phyloP scores from a whole-genome alignment of 2,329 filamentous ascomycete species.

The Colletotrichum abscissum region DNA sequence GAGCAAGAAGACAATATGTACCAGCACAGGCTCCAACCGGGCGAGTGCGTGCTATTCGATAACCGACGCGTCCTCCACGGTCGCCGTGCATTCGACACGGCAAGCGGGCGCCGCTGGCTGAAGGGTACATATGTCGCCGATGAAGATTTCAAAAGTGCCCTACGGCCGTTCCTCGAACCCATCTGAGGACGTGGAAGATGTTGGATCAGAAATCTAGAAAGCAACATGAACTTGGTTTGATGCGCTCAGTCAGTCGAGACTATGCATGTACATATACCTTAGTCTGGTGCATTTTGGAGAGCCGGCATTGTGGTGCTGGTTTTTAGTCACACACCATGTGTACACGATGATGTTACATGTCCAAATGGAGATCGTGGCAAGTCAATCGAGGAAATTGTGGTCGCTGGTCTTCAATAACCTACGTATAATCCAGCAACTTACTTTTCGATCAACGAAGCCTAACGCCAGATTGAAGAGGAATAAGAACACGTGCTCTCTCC shows the following conservation, averaged over 20 bases:
- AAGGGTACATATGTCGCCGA: constrained; percentile 84
- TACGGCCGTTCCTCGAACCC: background rate
- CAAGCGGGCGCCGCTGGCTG: constrained; percentile 79
- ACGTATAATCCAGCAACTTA: background rate
- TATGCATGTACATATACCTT: background rate
- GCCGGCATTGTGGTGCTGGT: background rate
- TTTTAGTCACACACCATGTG: background rate
- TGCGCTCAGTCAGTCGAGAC: background rate
- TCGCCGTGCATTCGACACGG: constrained; percentile 77
- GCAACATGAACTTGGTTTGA: background rate
- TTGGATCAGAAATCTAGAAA: background rate
- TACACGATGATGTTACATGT: background rate
- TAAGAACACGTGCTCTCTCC: background rate
- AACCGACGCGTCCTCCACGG: constrained; percentile 90
- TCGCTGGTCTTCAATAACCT: background rate
- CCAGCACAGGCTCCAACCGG: constrained; percentile 79
- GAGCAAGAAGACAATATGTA: constrained; percentile 70
- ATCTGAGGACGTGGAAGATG: background rate
- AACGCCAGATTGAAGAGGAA: constrained; percentile 15
- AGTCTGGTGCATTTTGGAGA: background rate
- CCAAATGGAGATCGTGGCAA: background rate
- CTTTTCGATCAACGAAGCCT: background rate
- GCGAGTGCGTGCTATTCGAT: constrained; percentile 94
- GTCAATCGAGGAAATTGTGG: background rate
- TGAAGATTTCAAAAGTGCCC: constrained; percentile 54